phyloP scores from a whole-genome alignment of 495 filamentous ascomycete genomes.

The Annulohypoxylon maeteangense region DNA sequence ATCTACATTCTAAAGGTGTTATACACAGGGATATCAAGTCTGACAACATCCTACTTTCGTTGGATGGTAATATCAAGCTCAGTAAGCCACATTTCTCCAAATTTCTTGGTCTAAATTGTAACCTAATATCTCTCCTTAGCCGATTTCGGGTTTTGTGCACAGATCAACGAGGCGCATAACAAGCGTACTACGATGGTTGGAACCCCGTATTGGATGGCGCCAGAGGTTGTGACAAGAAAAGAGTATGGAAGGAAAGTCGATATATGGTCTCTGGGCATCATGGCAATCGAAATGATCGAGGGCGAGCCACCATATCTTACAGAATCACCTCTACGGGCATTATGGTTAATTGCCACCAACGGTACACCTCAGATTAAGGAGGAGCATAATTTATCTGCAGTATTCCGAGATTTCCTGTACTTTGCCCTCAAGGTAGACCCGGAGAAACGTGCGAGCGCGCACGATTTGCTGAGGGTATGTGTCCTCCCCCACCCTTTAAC shows the following conservation, averaged over 20 bases:
- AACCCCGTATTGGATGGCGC: slow-evolving; percentile 99
- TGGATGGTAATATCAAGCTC: slow-evolving; percentile 96
- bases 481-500: slow-evolving; percentile 1
- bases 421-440: slow-evolving; percentile 95
- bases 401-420: slow-evolving; percentile 89
- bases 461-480: slow-evolving; percentile 88
- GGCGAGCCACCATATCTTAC: slow-evolving; percentile 97
- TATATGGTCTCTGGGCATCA: slow-evolving; percentile 98
- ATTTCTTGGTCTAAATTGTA: not conserved
- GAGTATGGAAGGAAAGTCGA: slow-evolving; percentile 99
- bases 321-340: slow-evolving; percentile 89
- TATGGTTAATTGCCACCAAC: slow-evolving; percentile 97
- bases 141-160: slow-evolving; percentile 98
- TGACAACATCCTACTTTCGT: slow-evolving; percentile 94
- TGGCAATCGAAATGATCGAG: slow-evolving; percentile 99
- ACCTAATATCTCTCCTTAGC: slow-evolving; percentile 65
- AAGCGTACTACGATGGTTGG: slow-evolving; percentile 99
- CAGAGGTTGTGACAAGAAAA: slow-evolving; percentile 95
- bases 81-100: slow-evolving; percentile 68
- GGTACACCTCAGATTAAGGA: slow-evolving; percentile 96
- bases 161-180: slow-evolving; percentile 96
- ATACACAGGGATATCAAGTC: slow-evolving; percentile 99
- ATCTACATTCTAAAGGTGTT: slow-evolving; percentile 95
- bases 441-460: slow-evolving; percentile 93
- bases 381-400: slow-evolving; percentile 78